phyloP scores from a whole-genome alignment of 768 basidiomycete genomes.

The Grammothele lineata region DNA sequence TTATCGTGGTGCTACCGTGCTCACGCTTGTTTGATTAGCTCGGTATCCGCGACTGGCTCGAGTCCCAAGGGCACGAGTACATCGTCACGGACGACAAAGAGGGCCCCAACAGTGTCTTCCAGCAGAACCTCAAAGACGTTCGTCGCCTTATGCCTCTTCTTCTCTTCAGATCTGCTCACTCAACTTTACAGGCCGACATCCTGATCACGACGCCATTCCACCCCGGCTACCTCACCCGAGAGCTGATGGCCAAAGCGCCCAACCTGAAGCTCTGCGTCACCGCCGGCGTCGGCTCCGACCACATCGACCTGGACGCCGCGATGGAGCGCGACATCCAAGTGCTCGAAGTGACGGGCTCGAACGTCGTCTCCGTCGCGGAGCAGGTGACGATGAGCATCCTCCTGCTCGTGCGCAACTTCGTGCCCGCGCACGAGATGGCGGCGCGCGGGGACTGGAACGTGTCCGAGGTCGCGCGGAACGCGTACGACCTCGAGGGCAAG shows the following conservation, averaged over 20 bases:
- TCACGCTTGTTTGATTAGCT: constrained; percentile 41
- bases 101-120: constrained; percentile 75
- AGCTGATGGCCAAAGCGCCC: constrained; percentile 73
- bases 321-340: constrained; percentile 75
- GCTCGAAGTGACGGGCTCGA: constrained; percentile 72
- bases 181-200: constrained; percentile 75
- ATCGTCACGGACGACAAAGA: constrained; percentile 84
- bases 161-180: too few species aligned
- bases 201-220: constrained; percentile 86
- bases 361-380: constrained; percentile 88
- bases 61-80: constrained; percentile 69
- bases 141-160: constrained; percentile 22
- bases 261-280: constrained; percentile 90
- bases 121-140: constrained; percentile 78
- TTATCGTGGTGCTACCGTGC: too few species aligned
- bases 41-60: constrained; percentile 67
- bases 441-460: constrained; percentile 85
- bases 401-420: constrained; percentile 84
- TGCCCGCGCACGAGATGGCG: constrained; percentile 87
- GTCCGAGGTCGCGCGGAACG: constrained; percentile 74
- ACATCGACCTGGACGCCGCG: constrained; percentile 85
- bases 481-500: constrained; percentile 88
- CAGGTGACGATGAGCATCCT: constrained; percentile 91
- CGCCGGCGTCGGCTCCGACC: constrained; percentile 88
- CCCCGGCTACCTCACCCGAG: constrained; percentile 77